These are phyloP conservation scores for Saturnispora ahearnii DNA, from an alignment of 805 yeast species.

Conservation along the genomic window DNA sequence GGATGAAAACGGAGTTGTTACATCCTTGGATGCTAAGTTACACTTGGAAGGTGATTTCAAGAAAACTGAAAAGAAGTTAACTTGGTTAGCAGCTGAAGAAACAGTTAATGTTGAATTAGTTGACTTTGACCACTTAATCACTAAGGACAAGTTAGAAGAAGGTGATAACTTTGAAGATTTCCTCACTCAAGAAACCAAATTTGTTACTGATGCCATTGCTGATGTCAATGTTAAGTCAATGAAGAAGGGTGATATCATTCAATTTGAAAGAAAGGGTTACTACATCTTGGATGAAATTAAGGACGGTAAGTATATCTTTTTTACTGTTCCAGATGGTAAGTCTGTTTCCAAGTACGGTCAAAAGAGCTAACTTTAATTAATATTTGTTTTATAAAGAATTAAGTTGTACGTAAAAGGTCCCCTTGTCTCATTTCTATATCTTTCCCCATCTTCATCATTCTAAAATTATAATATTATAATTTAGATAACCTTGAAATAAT, in stretches of 20 bases:
- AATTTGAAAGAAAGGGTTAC: slow-evolving; percentile 96
- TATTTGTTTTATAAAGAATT: background rate
- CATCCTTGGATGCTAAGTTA: slow-evolving; percentile 63
- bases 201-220: slow-evolving; percentile 68
- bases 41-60: slow-evolving; percentile 95
- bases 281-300: slow-evolving; percentile 65
- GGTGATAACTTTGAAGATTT: slow-evolving; percentile 89
- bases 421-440: background rate
- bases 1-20: slow-evolving; percentile 46
- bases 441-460: background rate
- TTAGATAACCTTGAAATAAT: slow-evolving; percentile 28
- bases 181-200: slow-evolving; percentile 80
- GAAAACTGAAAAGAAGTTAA: slow-evolving; percentile 88
- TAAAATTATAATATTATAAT: background rate
- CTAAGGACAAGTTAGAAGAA: slow-evolving; percentile 91
- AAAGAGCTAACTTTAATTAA: slow-evolving; percentile 28
- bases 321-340: slow-evolving; percentile 95
- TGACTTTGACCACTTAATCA: slow-evolving; percentile 90
- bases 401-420: background rate
- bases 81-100: slow-evolving; percentile 86
- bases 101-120: slow-evolving; percentile 66
- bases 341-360: slow-evolving; percentile 67
- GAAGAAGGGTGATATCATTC: slow-evolving; percentile 82
- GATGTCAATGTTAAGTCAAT: slow-evolving; percentile 69
- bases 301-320: slow-evolving; percentile 64